phyloP scores from a whole-genome alignment of 176 grass and related monocot genomes.

The Rhipidocladum racemiflorum region DNA sequence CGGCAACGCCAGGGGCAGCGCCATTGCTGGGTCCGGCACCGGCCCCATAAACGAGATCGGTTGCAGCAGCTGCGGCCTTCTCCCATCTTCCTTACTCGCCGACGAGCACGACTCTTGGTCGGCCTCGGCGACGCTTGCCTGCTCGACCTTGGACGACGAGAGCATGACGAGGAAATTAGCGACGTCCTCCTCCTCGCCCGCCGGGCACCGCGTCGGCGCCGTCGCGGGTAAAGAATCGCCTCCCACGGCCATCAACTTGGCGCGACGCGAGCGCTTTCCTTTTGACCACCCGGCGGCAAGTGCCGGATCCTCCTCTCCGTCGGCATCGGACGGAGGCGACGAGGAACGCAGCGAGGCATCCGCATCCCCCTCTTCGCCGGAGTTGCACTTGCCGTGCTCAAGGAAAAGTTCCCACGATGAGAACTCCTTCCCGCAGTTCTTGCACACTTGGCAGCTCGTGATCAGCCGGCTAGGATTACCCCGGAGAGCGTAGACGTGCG shows the following conservation, averaged over 20 bases:
- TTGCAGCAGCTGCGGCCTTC: slow-evolving; percentile 9
- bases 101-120: slow-evolving; percentile 22
- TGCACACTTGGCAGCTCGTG: slow-evolving; percentile 58
- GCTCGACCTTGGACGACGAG: slow-evolving; percentile 40
- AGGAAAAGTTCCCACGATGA: slow-evolving; percentile 62
- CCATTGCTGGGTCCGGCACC: background rate
- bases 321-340: slow-evolving; percentile 26
- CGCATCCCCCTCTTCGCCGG: slow-evolving; percentile 1
- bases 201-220: background rate
- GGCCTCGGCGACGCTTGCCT: background rate
- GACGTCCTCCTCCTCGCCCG: slow-evolving; percentile 63
- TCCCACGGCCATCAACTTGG: slow-evolving; percentile 16
- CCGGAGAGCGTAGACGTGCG: slow-evolving; percentile 62
- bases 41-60: slow-evolving; percentile 29
- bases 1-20: background rate
- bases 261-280: slow-evolving; percentile 56
- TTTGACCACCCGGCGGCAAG: slow-evolving; percentile 46
- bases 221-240: background rate
- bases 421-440: slow-evolving; percentile 76
- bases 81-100: slow-evolving; percentile 24
- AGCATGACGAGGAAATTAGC: slow-evolving; percentile 76
- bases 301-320: slow-evolving; percentile 22
- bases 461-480: slow-evolving; percentile 54
- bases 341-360: slow-evolving; percentile 21
- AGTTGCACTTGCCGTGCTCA: slow-evolving; percentile 62